These are phyloP conservation scores for Fusarium sp. DNA, from an alignment of 2,329 filamentous ascomycete species.

Conservation along the genomic window DNA sequence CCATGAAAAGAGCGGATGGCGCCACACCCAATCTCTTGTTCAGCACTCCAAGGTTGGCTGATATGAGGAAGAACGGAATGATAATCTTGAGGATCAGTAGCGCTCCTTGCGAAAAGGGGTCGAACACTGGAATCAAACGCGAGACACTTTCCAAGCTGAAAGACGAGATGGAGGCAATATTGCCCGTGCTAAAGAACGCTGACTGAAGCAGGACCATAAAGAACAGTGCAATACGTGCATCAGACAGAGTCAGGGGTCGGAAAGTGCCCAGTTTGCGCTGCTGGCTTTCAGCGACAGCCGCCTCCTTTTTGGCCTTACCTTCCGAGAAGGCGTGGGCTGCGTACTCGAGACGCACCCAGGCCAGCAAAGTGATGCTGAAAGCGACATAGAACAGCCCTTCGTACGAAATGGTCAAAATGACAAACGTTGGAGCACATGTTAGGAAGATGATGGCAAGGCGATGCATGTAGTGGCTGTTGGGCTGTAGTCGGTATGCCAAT, in stretches of 20 bases:
- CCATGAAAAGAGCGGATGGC: conserved; percentile 91
- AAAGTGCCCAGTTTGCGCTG: conserved; percentile 46
- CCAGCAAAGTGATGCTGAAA: conserved; percentile 83
- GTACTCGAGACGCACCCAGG: conserved; percentile 94
- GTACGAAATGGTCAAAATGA: conserved; percentile 96
- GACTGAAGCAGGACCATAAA: conserved; percentile 96
- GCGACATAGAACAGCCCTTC: conserved; percentile 95
- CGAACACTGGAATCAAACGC: conserved; percentile 90
- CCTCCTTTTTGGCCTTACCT: conserved; percentile 41
- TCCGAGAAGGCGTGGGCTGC: conserved; percentile 60
- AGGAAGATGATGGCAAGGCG: conserved; percentile 89
- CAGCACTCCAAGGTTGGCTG: conserved; percentile 91
- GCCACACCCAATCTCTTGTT: conserved; percentile 86
- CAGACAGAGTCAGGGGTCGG: conserved; percentile 81
- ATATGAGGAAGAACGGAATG: conserved; percentile 92
- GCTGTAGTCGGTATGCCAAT: conserved; percentile 80
- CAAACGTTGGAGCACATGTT: conserved; percentile 90
- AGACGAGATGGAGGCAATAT: conserved; percentile 91
- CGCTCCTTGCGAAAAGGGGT: conserved; percentile 90
- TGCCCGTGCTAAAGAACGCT: conserved; percentile 96
- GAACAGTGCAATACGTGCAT: conserved; percentile 89
- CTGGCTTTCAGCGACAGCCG: conserved; percentile 16
- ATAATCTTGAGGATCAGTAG: conserved; percentile 89
- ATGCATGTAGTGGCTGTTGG: conserved; percentile 90
- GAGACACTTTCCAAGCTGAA: conserved; percentile 93